Evolutionary conservation across 192 early-diverging fungal genomes (phyloP), one percentile per base, ranked within the genome.

Genomic region (Umbelopsis ramanniana): DNA sequence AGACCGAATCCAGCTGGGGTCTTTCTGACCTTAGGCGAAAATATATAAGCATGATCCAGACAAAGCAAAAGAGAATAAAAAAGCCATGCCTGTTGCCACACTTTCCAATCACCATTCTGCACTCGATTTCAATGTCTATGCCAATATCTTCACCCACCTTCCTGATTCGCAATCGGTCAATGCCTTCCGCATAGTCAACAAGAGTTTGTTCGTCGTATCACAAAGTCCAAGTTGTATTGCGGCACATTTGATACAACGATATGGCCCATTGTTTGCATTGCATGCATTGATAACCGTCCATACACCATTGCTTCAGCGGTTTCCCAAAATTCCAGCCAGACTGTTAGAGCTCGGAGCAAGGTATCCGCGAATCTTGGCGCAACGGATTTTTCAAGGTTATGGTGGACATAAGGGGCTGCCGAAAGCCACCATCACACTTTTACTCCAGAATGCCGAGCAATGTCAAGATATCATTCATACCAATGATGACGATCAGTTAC

Each of bases 181-280:
- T 4, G 26, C 57, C 24, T 63, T 63, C 29, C 57, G 57, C 9
- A 14, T 35, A 26, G 26, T 29, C 9, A 63, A n/a, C 17, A 63
- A 63, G 33, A 29, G 12, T 19, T 37, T 63, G 29, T 35, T 63
- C 7, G 26, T 26, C 12, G 33, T 63, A n/a, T 63, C 57, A 29
- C 57, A 63, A 14, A 63, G 33, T 12, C 57, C 57, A 63, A 63
- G 24, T 37, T 63, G 57, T n/a, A 63, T 63, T 17, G 57, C 57
- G 11, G 57, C 57, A 37, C 57, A 63, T 63, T 29, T 63, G 57
- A 63, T 63, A 14, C 57, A 63, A n/a, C 57, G 33, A 29, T 63
- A 63, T 63, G 57, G 57, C 0, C 57, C 10, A 19, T n/a, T 63
- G 19, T 63, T 63, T n/a, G 57, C 57, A 35, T 26, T 63, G 5